These are phyloP conservation scores for Rhodotorula mucilaginosa DNA, from an alignment of 1,284 basidiomycete species.

Conservation along the genomic window DNA sequence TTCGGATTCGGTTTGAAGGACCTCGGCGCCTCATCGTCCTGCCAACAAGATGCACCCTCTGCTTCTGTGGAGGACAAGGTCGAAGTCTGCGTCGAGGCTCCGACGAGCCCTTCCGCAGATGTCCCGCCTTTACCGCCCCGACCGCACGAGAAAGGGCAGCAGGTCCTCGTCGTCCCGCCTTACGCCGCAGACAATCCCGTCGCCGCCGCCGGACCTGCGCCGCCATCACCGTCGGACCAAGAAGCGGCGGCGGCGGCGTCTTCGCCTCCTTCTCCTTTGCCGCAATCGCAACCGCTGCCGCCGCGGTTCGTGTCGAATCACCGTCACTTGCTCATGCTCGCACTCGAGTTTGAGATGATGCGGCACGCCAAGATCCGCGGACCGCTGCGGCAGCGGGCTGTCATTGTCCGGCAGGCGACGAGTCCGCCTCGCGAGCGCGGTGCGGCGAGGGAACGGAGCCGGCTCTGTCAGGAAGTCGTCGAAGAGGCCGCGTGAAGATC, in stretches of 20 bases:
- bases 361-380: constrained; percentile 37
- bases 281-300: neutral
- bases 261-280: neutral
- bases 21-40: neutral
- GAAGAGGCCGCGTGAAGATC: no score
- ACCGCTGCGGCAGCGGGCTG: constrained; percentile 32
- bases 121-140: constrained; percentile 8
- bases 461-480: constrained; percentile 1
- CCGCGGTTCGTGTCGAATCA: constrained; percentile 41
- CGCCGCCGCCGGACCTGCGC: no score
- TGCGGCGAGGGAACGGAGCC: constrained; percentile 1
- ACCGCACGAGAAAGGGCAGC: neutral
- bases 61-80: no score
- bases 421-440: constrained; percentile 1
- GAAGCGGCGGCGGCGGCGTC: neutral
- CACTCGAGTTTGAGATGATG: constrained; percentile 42
- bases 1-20: neutral
- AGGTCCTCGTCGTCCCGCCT: neutral
- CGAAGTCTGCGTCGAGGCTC: neutral
- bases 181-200: no score
- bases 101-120: constrained; percentile 7
- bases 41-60: no score
- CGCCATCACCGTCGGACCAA: no score
- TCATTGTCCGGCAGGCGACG: constrained; percentile 27
- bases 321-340: constrained; percentile 40